Percentiles rank a stretch among this genome's conserved stretches.
phyloP scores from a whole-genome alignment of 805 yeast genomes.

The Blastobotrys robertii region DNA sequence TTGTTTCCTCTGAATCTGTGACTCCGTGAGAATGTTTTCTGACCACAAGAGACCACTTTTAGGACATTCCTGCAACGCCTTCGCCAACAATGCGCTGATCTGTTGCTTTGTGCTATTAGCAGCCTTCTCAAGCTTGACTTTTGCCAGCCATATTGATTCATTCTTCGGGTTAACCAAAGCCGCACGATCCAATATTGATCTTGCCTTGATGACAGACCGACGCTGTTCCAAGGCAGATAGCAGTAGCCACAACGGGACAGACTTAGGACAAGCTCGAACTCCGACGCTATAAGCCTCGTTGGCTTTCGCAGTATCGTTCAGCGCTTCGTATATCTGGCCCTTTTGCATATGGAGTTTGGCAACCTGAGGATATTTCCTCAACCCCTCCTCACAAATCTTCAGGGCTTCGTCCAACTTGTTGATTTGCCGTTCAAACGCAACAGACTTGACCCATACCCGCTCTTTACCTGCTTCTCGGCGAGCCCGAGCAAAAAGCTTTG shows the following conservation, averaged over 20 bases:
- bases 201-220: slow-evolving; percentile 45
- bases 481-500: slow-evolving; percentile 33
- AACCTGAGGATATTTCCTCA: slow-evolving; percentile 39
- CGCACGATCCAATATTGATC: slow-evolving; percentile 65
- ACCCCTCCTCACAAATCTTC: slow-evolving; percentile 35
- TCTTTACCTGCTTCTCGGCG: slow-evolving; percentile 32
- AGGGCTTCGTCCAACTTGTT: slow-evolving; percentile 31
- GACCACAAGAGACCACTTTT: slow-evolving; percentile 56
- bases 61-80: slow-evolving; percentile 52
- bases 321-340: slow-evolving; percentile 41
- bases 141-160: slow-evolving; percentile 49
- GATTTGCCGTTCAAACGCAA: slow-evolving; percentile 39
- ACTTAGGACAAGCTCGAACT: slow-evolving; percentile 36
- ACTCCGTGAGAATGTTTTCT: slow-evolving; percentile 39
- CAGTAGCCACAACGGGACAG: slow-evolving; percentile 44
- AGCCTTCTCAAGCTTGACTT: slow-evolving; percentile 47
- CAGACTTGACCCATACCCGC: slow-evolving; percentile 53
- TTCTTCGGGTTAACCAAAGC: slow-evolving; percentile 39
- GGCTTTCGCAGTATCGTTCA: slow-evolving; percentile 32
- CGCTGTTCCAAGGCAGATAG: slow-evolving; percentile 38
- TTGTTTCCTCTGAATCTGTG: slow-evolving; percentile 40
- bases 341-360: slow-evolving; percentile 51
- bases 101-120: slow-evolving; percentile 44
- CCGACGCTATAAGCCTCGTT: slow-evolving; percentile 41
- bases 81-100: slow-evolving; percentile 38